Conservation (phyloP, 345 rosid species). For the Gossypioides kirkii region DNA sequence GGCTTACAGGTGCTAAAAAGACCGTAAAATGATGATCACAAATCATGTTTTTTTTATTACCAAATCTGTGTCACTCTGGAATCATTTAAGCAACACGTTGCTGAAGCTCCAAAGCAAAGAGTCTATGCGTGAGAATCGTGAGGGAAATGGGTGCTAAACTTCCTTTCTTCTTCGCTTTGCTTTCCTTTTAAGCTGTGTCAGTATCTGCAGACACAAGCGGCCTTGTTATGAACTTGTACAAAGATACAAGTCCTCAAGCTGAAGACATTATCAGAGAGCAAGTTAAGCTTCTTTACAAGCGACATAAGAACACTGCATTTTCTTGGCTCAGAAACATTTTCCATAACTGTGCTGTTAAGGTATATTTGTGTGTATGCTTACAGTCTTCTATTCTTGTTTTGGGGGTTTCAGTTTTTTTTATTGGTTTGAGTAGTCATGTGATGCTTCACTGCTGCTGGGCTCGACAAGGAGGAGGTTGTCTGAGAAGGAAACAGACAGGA, state of each 20-base stretch:
- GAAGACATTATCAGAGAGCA: slow-evolving; percentile 85
- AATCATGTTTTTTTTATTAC: too few species aligned
- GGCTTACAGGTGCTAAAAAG: too few species aligned
- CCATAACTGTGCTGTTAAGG: slow-evolving; percentile 97
- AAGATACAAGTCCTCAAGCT: slow-evolving; percentile 49
- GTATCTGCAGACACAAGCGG: too few species aligned
- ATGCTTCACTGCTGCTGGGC: slow-evolving; percentile 90
- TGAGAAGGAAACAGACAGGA: slow-evolving; percentile 95
- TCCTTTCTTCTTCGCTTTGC: too few species aligned
- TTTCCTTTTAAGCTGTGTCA: too few species aligned
- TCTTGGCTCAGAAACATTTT: slow-evolving; percentile 98
- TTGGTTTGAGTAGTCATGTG: slow-evolving; percentile 55
- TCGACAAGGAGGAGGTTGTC: slow-evolving; percentile 41
- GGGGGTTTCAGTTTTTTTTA: background rate
- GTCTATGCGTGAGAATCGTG: too few species aligned
- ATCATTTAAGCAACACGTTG: too few species aligned
- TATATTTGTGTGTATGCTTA: slow-evolving; percentile 3
- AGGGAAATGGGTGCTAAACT: too few species aligned
- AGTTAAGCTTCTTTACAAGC: slow-evolving; percentile 77
- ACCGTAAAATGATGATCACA: too few species aligned
- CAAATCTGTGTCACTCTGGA: too few species aligned
- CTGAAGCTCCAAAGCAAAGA: too few species aligned
- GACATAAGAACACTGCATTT: slow-evolving; percentile 97
- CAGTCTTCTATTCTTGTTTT: background rate
- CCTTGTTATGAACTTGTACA: too few species aligned